Evolutionary conservation across 1,284 basidiomycete species (phyloP), one percentile per base, ranked within the genome.

Genomic region (Malassezia obtusa): DNA sequence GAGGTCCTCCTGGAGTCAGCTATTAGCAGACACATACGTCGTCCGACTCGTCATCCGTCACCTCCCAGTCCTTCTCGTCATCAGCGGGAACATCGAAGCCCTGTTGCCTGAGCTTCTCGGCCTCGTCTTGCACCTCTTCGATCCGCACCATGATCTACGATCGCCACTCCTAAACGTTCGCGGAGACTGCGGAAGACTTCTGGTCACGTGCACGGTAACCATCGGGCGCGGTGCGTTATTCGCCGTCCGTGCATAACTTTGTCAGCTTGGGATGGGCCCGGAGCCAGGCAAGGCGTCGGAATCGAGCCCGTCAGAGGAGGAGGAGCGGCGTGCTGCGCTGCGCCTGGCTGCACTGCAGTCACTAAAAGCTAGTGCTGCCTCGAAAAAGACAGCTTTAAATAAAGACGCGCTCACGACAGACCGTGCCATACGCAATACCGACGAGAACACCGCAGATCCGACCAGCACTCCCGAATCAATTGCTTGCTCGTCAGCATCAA

Each of bases 121-220:
- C 6, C 32, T 59, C 57, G 52, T 59, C 57, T 35, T 54, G 57
- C 3, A 59, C 57, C 49, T 59, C 57, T 40, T 59, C 57, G 41
- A 59, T 59, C 22, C 47, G 37, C 38, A 59, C 57, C 57, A 59
- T 59, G 21, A 35, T 49, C 7, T 35, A 19, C 15, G 9, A 49
- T 26, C 46, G 40, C 40, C 40, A 43, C 40, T 22, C 15, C 24
- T 43, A n/a, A 15, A 17, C 24, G 40, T 15, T 19, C 24, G 21
- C 17, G 33, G 33, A 17, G 21, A 19, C 26, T 12, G 26, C 43
- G 32, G 30, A 45, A 33, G 28, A 45, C 9, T 12, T 45, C 11
- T 14, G 17, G 22, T 46, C 45, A 46, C 45, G 45, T 43, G 40
- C 14, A 6, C 19, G 1, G 17, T 24, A 17, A 22, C 24, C 19